Evolutionary conservation across 2,329 filamentous ascomycete genomes (phyloP), one percentile per base, ranked within the genome.

Genomic region (Verticillium dahliae): DNA sequence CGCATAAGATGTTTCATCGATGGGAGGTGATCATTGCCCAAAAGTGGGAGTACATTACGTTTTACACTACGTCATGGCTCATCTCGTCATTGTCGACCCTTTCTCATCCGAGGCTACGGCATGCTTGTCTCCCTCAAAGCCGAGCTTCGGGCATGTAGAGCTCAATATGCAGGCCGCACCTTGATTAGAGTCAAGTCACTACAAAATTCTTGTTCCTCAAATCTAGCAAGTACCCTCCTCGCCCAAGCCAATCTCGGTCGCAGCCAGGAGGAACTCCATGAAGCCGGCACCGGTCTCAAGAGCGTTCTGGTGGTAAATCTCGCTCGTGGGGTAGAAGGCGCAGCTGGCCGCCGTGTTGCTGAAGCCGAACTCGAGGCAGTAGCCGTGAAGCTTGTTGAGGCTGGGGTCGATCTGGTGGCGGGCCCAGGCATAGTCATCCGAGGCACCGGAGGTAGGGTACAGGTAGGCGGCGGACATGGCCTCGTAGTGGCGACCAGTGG

Each of bases 301-400:
- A 65, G 83, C 70, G 64, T 75, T 80, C 59, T 68, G 63, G 62
- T 77, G 75, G 65, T 80, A 81, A 68, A 76, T 72, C 39, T 70
- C 66, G 1, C 69, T 66, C 1, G 74, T 76, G 0, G 80, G 80
- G 63, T 83, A 83, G 63, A 83, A 83, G 0, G 74, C 73, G 57
- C 75, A 75, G 3, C 67, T 69, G 2, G 68, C 70, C 34, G 63
- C 63, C 9, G 64, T 60, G 62, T 76, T 76, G 6, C 67, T 70
- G 57, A 73, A 74, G 0, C 81, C 80, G 68, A 83, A 83, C 69
- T 84, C 80, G 27, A 83, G 67, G 0, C 75, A 78, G 57, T 79
- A 74, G 1, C 75, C 75, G 59, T 78, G 73, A 15, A 82, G 68
- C 58, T 76, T 73, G 61, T 73, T 76, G 45, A 70, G 67, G 2